Evolutionary conservation across 345 rosid genomes (phyloP).

Genomic region (Geranium rotundifolium): DNA sequence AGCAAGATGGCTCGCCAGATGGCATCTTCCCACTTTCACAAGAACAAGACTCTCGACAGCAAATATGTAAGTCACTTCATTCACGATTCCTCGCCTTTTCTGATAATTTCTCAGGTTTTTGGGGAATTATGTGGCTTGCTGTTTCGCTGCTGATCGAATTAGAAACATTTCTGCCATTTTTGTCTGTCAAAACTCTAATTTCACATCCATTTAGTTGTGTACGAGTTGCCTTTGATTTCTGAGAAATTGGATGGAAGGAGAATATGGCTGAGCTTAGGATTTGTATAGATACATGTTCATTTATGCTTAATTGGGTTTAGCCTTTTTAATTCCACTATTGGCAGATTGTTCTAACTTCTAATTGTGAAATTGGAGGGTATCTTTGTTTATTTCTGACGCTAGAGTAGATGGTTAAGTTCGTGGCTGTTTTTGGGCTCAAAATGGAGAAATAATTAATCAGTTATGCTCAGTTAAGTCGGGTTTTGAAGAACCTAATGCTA

Average conservation of each 20-base stretch:
- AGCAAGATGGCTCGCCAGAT: constrained; percentile 36
- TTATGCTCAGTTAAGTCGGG: background rate
- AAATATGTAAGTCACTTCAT: constrained; percentile 46
- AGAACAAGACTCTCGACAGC: constrained; percentile 83
- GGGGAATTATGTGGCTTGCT: background rate
- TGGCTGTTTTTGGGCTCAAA: background rate
- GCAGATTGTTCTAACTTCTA: background rate
- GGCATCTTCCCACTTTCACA: constrained; percentile 56
- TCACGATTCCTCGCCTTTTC: background rate
- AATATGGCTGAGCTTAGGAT: background rate
- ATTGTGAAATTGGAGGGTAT: too few species aligned
- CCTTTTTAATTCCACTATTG: background rate
- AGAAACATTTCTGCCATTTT: background rate
- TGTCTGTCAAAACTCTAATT: background rate
- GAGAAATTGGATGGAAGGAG: background rate
- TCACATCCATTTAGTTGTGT: background rate
- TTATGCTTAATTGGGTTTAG: background rate
- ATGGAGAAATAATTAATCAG: background rate
- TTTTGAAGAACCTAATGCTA: background rate
- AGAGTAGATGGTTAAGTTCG: background rate
- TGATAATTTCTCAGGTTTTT: background rate
- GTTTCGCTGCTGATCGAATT: background rate
- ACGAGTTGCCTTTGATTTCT: background rate
- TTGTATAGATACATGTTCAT: background rate
- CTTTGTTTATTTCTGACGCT: background rate